Evolutionary conservation across 75 land plant genomes (phyloP).

Genomic region (Picea glauca): DNA sequence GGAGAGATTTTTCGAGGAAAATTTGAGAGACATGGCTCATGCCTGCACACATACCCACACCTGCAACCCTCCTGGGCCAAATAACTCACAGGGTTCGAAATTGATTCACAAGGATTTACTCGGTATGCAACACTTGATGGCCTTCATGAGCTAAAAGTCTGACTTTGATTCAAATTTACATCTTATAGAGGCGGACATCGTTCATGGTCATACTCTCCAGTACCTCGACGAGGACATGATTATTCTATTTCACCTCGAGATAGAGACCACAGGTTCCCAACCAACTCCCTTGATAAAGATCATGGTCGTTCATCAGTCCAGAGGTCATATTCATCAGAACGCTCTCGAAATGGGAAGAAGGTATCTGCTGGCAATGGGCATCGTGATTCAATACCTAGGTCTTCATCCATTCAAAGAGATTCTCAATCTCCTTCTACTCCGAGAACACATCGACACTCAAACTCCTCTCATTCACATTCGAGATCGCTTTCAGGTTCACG

Average conservation of each 20-base stretch:
- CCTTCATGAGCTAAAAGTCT: too few species aligned
- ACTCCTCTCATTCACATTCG: not conserved
- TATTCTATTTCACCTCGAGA: conserved; percentile 3
- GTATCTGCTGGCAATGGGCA: conserved; percentile 4
- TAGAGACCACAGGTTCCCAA: not conserved
- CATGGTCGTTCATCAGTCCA: not conserved
- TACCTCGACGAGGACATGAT: not conserved
- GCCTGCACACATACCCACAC: too few species aligned
- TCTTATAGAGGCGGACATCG: too few species aligned
- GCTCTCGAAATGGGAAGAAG: conserved; percentile 5
- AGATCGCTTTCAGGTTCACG: conserved; percentile 8
- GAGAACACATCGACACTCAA: not conserved
- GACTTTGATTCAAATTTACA: too few species aligned
- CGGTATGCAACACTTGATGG: too few species aligned
- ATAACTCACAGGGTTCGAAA: too few species aligned
- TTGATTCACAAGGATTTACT: too few species aligned
- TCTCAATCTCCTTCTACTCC: not conserved
- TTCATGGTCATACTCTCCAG: too few species aligned
- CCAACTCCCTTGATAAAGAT: not conserved
- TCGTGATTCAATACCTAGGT: not conserved
- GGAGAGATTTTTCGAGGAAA: too few species aligned
- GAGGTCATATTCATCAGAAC: conserved; percentile 3
- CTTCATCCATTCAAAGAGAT: not conserved
- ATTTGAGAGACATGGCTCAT: too few species aligned
- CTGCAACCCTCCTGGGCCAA: too few species aligned